Percentiles rank a stretch among this genome's conserved stretches.
Conservation (phyloP, 2,329 filamentous ascomycete genomes). For the Nothophoma quercina region DNA sequence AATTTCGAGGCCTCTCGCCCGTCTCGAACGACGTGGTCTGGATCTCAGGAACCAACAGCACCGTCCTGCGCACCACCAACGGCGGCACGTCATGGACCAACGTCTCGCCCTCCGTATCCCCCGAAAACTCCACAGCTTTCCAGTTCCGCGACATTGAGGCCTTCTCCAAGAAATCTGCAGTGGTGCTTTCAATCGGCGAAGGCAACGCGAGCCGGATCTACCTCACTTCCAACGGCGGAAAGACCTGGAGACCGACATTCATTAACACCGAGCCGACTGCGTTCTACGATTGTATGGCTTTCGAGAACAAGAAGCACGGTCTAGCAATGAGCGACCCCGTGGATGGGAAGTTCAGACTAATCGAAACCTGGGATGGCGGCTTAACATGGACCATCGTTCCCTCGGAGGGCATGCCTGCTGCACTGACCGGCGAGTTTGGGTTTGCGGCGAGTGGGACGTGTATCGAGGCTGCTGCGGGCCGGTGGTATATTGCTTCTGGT, state of each 20-base stretch:
- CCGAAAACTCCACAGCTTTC: constrained; percentile 31
- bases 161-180: constrained; percentile 27
- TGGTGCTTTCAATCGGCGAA: constrained; percentile 37
- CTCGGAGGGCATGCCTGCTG: constrained; percentile 24
- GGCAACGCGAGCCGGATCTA: constrained; percentile 35
- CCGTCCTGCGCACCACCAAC: constrained; percentile 35
- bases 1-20: constrained; percentile 37
- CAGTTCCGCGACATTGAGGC: constrained; percentile 42
- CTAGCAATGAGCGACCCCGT: constrained; percentile 42
- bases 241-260: constrained; percentile 33
- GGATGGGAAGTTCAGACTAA: constrained; percentile 35
- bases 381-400: constrained; percentile 29
- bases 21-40: constrained; percentile 29
- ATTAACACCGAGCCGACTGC: constrained; percentile 33
- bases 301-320: constrained; percentile 32
- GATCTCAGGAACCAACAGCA: constrained; percentile 39
- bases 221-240: constrained; percentile 30
- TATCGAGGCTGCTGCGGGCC: constrained; percentile 34
- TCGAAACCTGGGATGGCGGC: constrained; percentile 38
- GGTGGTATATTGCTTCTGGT: constrained; percentile 40
- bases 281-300: constrained; percentile 42
- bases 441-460: constrained; percentile 41
- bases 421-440: constrained; percentile 32
- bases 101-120: constrained; percentile 29
- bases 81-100: constrained; percentile 34